Evolutionary conservation across 2,329 filamentous ascomycete genomes (phyloP).

Genomic region (Fusarium mexicanum): DNA sequence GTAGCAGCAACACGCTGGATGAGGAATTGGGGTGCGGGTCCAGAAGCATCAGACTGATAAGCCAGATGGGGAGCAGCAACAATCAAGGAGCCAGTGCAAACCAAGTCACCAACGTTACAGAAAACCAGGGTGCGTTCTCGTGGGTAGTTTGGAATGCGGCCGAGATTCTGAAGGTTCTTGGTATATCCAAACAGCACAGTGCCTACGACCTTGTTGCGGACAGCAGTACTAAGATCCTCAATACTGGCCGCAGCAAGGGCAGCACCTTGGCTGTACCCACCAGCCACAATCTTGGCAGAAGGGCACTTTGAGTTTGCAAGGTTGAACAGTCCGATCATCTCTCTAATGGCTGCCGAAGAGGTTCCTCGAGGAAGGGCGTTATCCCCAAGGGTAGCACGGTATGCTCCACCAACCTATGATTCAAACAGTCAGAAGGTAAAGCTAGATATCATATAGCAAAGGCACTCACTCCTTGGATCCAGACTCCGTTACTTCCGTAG

Average conservation of each 20-base stretch:
- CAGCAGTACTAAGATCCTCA: slow-evolving; percentile 43
- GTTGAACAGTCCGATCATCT: slow-evolving; percentile 53
- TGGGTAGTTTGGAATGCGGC: slow-evolving; percentile 52
- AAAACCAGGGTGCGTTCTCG: slow-evolving; percentile 47
- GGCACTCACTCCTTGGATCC: slow-evolving; percentile 54
- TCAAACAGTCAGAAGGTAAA: rapidly evolving
- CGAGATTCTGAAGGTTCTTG: slow-evolving; percentile 54
- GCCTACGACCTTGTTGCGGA: slow-evolving; percentile 50
- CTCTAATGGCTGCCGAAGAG: slow-evolving; percentile 49
- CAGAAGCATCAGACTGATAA: slow-evolving; percentile 23
- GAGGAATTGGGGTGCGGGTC: slow-evolving; percentile 21
- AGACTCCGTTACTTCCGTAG: slow-evolving; percentile 43
- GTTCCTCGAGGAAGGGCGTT: slow-evolving; percentile 53
- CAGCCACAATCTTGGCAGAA: slow-evolving; percentile 53
- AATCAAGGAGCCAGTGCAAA: slow-evolving; percentile 50
- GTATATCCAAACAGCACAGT: slow-evolving; percentile 54
- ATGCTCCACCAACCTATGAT: slow-evolving; percentile 43
- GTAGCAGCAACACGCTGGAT: slow-evolving; percentile 20
- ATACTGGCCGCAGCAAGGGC: slow-evolving; percentile 56
- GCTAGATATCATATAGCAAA: rapidly evolving
- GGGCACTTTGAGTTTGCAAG: slow-evolving; percentile 56
- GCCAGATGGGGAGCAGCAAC: slow-evolving; percentile 26
- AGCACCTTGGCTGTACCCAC: slow-evolving; percentile 54
- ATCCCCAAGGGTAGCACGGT: slow-evolving; percentile 48
- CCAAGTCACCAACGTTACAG: slow-evolving; percentile 49